Conservation (phyloP, 176 grass and related monocot species). For the Bothriochloa decipiens region DNA sequence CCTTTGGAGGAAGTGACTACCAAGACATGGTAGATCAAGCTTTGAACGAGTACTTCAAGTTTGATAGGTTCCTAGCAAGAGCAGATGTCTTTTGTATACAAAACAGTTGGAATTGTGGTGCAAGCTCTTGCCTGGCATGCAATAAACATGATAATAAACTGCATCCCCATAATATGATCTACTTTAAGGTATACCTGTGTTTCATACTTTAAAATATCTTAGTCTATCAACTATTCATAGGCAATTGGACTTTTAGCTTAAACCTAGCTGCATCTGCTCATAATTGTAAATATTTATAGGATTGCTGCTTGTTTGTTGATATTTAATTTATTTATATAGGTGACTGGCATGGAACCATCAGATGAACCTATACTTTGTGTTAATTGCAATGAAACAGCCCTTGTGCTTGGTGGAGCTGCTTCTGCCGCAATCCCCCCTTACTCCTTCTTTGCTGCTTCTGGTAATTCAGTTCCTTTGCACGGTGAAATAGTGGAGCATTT, state of each 20-base stretch:
- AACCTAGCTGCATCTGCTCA: not conserved
- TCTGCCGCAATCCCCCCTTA: slow-evolving; percentile 72
- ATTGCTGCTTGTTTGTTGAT: slow-evolving; percentile 1
- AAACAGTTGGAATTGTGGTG: slow-evolving; percentile 74
- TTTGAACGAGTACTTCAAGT: slow-evolving; percentile 76
- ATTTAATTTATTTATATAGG: slow-evolving; percentile 56
- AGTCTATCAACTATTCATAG: not conserved
- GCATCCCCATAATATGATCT: slow-evolving; percentile 55
- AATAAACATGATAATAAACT: slow-evolving; percentile 48
- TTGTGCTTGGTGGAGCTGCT: slow-evolving; percentile 86
- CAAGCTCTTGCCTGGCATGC: slow-evolving; percentile 66
- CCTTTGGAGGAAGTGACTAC: slow-evolving; percentile 63
- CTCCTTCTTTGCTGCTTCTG: slow-evolving; percentile 55
- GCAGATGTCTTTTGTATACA: slow-evolving; percentile 79
- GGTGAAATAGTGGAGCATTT: slow-evolving; percentile 73
- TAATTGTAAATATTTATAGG: not conserved
- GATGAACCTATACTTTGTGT: slow-evolving; percentile 69
- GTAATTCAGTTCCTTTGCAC: slow-evolving; percentile 70
- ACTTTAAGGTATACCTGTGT: slow-evolving; percentile 66
- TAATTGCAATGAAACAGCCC: slow-evolving; percentile 77
- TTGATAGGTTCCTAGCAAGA: slow-evolving; percentile 82
- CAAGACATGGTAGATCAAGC: slow-evolving; percentile 84
- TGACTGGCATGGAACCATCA: slow-evolving; percentile 81
- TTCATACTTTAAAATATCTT: slow-evolving; percentile 1
- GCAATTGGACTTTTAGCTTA: slow-evolving; percentile 14